phyloP scores from a whole-genome alignment of 75 land plant genomes.

The Cupressus sempervirens region DNA sequence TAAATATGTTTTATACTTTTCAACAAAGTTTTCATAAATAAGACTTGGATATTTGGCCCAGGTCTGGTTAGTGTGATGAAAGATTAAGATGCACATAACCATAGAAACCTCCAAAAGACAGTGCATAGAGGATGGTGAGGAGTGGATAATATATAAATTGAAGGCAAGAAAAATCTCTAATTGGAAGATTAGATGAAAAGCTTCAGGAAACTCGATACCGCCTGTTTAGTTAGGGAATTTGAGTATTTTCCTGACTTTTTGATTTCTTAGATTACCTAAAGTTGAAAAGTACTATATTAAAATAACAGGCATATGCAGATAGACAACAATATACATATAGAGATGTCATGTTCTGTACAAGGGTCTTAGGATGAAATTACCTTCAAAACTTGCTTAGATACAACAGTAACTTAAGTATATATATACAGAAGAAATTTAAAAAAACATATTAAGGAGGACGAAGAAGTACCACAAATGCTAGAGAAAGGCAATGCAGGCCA shows the following conservation, averaged over 20 bases:
- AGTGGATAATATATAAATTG: neutral
- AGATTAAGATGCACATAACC: neutral
- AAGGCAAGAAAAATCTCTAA: neutral
- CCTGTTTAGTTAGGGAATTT: neutral
- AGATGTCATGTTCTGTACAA: neutral
- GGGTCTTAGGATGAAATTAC: neutral
- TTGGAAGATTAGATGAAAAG: neutral
- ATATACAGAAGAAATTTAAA: neutral
- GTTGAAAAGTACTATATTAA: neutral
- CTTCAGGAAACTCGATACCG: neutral
- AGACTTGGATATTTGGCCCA: neutral
- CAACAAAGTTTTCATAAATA: no score
- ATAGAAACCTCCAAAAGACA: neutral
- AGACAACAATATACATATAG: neutral
- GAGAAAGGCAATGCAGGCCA: conserved; percentile 51
- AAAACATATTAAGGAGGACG: neutral
- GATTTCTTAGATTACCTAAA: neutral
- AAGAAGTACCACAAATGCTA: conserved; percentile 64
- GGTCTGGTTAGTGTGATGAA: neutral
- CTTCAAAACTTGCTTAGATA: neutral
- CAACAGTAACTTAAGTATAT: neutral
- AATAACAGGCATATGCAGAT: neutral
- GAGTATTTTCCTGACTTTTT: neutral
- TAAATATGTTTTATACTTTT: no score
- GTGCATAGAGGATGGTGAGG: neutral